Evolutionary conservation across 2,329 filamentous ascomycete species (phyloP), one percentile per base, ranked within the genome.

Genomic region (Aspergillus aculeatinus): DNA sequence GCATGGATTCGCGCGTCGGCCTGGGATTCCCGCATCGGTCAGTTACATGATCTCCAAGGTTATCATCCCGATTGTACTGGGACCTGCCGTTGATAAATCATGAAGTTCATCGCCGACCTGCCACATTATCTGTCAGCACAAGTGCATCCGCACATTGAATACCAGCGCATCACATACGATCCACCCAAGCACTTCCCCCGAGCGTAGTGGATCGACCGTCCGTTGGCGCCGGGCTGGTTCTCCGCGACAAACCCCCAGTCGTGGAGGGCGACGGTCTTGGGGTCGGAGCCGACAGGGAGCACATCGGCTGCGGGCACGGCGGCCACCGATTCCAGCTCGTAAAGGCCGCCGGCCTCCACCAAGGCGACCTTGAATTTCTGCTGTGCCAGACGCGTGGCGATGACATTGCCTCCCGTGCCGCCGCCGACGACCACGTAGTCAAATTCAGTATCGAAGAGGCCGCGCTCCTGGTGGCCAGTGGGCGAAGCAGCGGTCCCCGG

Each of bases 341-440:
- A 76, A 5, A 63, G 48, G 0, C 64, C 64, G 4, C 70, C 72
- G 2, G 71, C 71, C 51, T 74, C 72, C 1, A 74, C 58, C 29
- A 74, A 33, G 0, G 69, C 72, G 3, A 74, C 72, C 5, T 56
- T 63, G 48, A 67, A 65, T 0, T 57, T 44, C 3, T 63, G 59
- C 54, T 71, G 62, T 5, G 72, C 70, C 21, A 73, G 59, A 14
- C 69, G 63, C 1, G 66, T 70, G 7, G 70, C 70, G 2, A 73
- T 49, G 11, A 63, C 63, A 48, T 55, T 65, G 1, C 73, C 72
- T 5, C 65, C 68, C 0, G 70, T 71, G 5, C 69, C 71, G 16
- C 72, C 72, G 12, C 69, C 70, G 10, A 72, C 63, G 14, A 73
- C 66, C 16, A 73, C 59, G 48, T 70, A 73, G 50, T 73, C 70